A percentile compares a stretch with the other conserved stretches of the same genome.
phyloP scores from a whole-genome alignment of 2,329 filamentous ascomycete species.

The Graphilbum fragrans region DNA sequence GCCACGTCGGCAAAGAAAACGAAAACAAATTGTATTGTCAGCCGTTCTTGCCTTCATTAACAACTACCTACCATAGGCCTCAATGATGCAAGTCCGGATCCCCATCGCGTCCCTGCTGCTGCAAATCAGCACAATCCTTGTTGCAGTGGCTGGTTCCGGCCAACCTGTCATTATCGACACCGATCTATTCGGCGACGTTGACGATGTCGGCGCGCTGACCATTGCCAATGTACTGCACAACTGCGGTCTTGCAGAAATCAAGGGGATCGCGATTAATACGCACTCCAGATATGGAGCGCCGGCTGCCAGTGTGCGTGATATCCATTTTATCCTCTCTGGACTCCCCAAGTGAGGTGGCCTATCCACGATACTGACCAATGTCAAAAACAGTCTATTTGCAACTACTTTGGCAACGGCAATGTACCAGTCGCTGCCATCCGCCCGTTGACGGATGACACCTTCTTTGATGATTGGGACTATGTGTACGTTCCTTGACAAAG shows the following conservation, averaged over 20 bases:
- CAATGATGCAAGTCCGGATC: neutral
- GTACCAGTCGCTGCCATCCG: constrained; percentile 25
- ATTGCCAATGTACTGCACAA: constrained; percentile 3
- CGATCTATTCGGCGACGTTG: constrained; percentile 33
- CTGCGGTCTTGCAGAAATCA: constrained; percentile 14
- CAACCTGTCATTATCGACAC: constrained; percentile 32
- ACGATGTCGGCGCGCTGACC: constrained; percentile 18
- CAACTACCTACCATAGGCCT: no score
- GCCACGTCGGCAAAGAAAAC: no score
- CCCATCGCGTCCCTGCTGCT: neutral
- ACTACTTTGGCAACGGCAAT: constrained; percentile 24
- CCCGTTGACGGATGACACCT: constrained; percentile 28
- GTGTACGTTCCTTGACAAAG: constrained; percentile 4
- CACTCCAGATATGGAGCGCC: constrained; percentile 27
- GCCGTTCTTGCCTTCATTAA: no score
- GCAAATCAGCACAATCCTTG: neutral
- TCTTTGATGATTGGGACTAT: constrained; percentile 24
- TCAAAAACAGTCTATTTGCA: constrained; percentile 16
- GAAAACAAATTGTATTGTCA: no score
- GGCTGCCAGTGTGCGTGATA: constrained; percentile 20
- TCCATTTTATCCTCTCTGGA: no score
- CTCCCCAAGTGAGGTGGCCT: no score
- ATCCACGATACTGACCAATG: neutral
- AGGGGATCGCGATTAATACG: constrained; percentile 29
- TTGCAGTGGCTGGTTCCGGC: neutral